phyloP scores from a whole-genome alignment of 2,329 filamentous ascomycete species.

The Xylariales sp. region DNA sequence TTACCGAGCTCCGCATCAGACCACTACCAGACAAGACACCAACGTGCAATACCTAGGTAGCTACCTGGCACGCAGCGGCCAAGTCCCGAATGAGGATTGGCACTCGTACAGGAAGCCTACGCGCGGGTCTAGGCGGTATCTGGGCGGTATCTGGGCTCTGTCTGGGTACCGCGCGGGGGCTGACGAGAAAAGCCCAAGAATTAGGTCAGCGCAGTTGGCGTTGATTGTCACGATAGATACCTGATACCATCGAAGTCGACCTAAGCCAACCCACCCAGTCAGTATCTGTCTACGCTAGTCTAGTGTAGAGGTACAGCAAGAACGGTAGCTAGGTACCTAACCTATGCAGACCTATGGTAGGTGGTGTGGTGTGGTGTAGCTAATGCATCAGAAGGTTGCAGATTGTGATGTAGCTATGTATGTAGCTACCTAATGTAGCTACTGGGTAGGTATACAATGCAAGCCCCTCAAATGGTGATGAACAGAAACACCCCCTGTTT shows the following conservation, averaged over 20 bases:
- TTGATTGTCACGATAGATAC: neutral
- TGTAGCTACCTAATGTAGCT: neutral
- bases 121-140: too few relatives aligned
- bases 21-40: constrained; percentile 25
- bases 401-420: too few relatives aligned
- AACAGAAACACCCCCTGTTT: constrained; percentile 26
- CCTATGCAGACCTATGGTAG: too few relatives aligned
- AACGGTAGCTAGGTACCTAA: neutral
- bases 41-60: neutral
- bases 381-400: too few relatives aligned
- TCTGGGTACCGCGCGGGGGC: constrained; percentile 14
- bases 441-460: neutral
- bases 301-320: neutral
- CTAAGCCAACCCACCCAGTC: neutral
- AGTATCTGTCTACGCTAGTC: neutral
- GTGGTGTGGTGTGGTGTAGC: too few relatives aligned
- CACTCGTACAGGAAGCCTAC: constrained; percentile 8
- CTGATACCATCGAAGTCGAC: neutral
- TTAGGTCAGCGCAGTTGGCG: constrained; percentile 30
- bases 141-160: too few relatives aligned
- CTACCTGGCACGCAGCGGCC: constrained; percentile 3
- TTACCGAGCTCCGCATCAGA: constrained; percentile 30
- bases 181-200: constrained; percentile 25
- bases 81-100: constrained; percentile 26
- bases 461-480: constrained; percentile 26